Evolutionary conservation across 2,329 filamentous ascomycete species (phyloP).

Genomic region (Aspergillus sp.): DNA sequence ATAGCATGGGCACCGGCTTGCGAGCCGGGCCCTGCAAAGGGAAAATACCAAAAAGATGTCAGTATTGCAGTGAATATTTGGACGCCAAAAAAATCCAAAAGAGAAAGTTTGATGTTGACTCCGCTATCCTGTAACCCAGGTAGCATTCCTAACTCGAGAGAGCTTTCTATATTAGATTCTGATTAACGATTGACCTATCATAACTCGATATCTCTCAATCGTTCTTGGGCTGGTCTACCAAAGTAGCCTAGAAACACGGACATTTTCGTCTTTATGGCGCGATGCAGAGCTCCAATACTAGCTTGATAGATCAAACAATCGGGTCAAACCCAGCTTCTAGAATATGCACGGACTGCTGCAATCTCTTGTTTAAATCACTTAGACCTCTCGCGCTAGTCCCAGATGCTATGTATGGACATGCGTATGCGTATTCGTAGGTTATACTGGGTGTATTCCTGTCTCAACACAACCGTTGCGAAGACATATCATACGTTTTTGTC

Average conservation of each 20-base stretch:
- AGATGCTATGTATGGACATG: background rate
- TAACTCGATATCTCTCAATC: too few relatives aligned
- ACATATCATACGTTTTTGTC: background rate
- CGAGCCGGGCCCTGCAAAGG: slow-evolving; percentile 21
- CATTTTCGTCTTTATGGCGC: too few relatives aligned
- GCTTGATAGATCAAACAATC: background rate
- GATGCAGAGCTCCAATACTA: background rate
- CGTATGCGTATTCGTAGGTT: background rate
- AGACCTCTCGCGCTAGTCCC: background rate
- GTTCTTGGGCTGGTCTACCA: too few relatives aligned
- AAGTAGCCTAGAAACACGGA: too few relatives aligned
- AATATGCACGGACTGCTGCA: background rate
- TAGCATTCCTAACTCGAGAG: background rate
- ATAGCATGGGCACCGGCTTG: slow-evolving; percentile 25
- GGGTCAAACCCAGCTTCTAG: background rate
- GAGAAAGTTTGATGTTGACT: slow-evolving; percentile 13
- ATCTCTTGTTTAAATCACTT: background rate
- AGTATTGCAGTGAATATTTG: slow-evolving; percentile 6
- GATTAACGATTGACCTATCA: too few relatives aligned
- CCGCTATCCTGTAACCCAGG: background rate
- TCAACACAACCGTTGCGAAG: background rate
- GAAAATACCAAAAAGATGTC: slow-evolving; percentile 9
- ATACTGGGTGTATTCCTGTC: background rate
- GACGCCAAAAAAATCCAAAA: slow-evolving; percentile 7
- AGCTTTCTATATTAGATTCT: background rate